Base-by-base conservation (phyloP, 768 basidiomycete genomes). In the Pisolithus tinctorius region DNA sequence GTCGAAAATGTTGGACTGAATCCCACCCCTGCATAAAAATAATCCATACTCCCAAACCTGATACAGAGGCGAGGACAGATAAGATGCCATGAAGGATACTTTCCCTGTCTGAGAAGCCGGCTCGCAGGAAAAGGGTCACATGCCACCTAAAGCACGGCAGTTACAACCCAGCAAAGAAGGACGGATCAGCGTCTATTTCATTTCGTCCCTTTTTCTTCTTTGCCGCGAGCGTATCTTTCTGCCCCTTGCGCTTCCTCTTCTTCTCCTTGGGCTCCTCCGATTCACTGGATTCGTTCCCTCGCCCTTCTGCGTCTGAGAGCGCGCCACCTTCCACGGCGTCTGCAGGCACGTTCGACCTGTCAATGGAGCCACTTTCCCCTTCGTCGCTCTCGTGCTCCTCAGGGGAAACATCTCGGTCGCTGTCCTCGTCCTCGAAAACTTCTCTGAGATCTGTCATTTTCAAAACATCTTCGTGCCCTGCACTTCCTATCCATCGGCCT, bases 401-500 rank as follows among this genome's bases (percentile, higher is more conserved):
- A 31, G 50, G 48, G 11, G 53, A 53, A 37, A 60, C 55, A n/a
- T 63, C 64, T 30, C 62, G 60, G 44, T 62, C 51, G 4, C 63
- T 64, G 11, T 69, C 68, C 25, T 71, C 68, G 10, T 62, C 70
- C 50, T 75, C 74, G 58, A 95, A 86, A 44, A 92, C 79, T 34
- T 81, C 84, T 59, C 77, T 82, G 45, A 97, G 72, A 68, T 95
- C 87, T 26, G 92, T 94, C 70, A 97, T 69, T 62, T 84, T 86
- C 57, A 96, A 62, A 7, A 79, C 74, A 51, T 95, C 89, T 55
- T 97, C 94, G 58, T 97, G 93, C 29, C 91, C 90, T 25, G 83
- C 89, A 64, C 92, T 94, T 20, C 85, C 94, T n/a, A 93, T 78
- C 91, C 93, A 96, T 71, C 83, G 84, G 20, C 78, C 76, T 52